Evolutionary conservation across 2,329 filamentous ascomycete genomes (phyloP).

Genomic region (Fusarium virguliforme): DNA sequence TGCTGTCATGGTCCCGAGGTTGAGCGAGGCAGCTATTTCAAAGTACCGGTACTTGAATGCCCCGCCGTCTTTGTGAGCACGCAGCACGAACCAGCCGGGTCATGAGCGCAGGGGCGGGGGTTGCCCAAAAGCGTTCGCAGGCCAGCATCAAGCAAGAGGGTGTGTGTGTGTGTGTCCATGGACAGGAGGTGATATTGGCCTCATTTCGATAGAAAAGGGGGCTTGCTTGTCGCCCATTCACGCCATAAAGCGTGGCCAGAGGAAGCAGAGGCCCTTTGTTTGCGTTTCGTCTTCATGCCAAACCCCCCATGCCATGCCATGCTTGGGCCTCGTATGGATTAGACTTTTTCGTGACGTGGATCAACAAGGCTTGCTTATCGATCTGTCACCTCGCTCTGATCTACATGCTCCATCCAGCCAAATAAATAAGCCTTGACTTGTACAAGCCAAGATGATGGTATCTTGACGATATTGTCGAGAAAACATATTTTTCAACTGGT

Average conservation of each 20-base stretch:
- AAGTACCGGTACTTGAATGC: conserved; percentile 42
- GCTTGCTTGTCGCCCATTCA: conserved; percentile 7
- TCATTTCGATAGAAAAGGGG: conserved; percentile 9
- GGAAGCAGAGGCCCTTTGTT: conserved; percentile 1
- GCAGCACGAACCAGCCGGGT: conserved; percentile 43
- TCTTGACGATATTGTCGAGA: neutral
- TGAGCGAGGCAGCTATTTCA: conserved; percentile 25
- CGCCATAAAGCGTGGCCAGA: conserved; percentile 11
- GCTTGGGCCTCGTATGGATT: neutral
- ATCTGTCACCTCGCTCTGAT: conserved; percentile 35
- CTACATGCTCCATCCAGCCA: conserved; percentile 22
- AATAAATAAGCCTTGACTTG: conserved; percentile 2
- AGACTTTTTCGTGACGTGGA: conserved; percentile 25
- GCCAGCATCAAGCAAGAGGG: conserved; percentile 5
- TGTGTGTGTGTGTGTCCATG: neutral
- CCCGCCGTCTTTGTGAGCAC: conserved; percentile 39
- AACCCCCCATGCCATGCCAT: conserved; percentile 5
- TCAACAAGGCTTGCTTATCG: conserved; percentile 35
- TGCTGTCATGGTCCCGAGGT: conserved; percentile 23
- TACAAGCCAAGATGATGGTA: conserved; percentile 12
- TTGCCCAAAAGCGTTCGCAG: conserved; percentile 42
- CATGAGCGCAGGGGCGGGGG: conserved; percentile 50
- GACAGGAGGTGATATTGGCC: conserved; percentile 8
- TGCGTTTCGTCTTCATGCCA: conserved; percentile 11
- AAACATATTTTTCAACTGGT: neutral